These are phyloP conservation scores for Tuber umbilicatum DNA, from an alignment of 495 filamentous ascomycete species.

Conservation along the genomic window DNA sequence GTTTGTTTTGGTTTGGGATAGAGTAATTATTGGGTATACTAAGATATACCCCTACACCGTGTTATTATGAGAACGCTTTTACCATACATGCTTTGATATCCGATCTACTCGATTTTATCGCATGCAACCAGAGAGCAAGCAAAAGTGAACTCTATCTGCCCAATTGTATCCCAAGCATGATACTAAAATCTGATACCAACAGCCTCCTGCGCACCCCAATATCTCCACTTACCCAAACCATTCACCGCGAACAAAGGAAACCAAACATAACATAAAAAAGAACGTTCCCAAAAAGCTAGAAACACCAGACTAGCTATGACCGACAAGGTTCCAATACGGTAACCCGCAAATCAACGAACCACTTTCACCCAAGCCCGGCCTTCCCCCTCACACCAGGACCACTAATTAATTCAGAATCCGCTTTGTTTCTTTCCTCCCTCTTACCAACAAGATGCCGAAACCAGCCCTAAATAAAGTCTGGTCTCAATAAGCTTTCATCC, in stretches of 20 bases:
- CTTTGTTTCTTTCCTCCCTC: not conserved
- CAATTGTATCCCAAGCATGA: not conserved
- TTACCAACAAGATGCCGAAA: not conserved
- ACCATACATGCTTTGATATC: too few relatives aligned
- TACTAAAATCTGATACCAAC: not conserved
- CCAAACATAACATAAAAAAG: not conserved
- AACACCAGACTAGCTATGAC: not conserved
- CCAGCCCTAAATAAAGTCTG: not conserved
- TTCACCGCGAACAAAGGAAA: not conserved
- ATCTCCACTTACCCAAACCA: not conserved
- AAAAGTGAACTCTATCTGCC: not conserved
- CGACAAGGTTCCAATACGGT: not conserved
- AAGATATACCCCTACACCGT: not conserved
- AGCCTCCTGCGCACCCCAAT: not conserved
- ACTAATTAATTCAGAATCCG: not conserved
- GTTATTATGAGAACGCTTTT: constrained; percentile 4
- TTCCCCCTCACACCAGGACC: not conserved
- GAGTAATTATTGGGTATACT: not conserved
- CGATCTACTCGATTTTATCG: too few relatives aligned
- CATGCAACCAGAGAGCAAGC: not conserved
- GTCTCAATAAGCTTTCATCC: not conserved
- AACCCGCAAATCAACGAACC: not conserved
- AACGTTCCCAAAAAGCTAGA: not conserved
- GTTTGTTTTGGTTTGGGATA: not conserved
- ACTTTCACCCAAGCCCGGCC: not conserved